Evolutionary conservation across 805 yeast genomes (phyloP), one percentile per base, ranked within the genome.

Genomic region (Blastobotrys muscicola): DNA sequence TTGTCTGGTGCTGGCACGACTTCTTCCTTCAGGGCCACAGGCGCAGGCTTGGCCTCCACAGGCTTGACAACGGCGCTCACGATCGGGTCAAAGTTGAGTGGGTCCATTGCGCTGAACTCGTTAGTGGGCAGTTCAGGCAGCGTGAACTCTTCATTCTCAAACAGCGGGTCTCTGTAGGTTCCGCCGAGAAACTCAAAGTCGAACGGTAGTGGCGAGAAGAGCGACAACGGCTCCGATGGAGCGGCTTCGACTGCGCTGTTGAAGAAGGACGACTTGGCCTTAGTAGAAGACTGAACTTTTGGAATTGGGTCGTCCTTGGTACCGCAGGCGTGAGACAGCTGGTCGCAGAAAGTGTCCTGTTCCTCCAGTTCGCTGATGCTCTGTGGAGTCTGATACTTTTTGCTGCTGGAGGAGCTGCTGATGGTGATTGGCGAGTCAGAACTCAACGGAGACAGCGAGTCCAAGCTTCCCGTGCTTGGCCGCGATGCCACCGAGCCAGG

Each of bases 271-370:
- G 26, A 20, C 32, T 37, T 36, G 30, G 45, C 12, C 11, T 16
- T 32, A 10, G 43, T 34, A 5, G 46, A 20, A 4, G 46, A 10
- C n/a, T 37, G 48, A 8, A 50, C 56, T 53, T 65, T 61, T 2
- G 95, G 94, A 3, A 80, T 59, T 3, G 92, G 95, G 50, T 74
- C 64, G 11, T 71, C 71, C 53, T 70, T 78, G 5, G 80, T 79
- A 12, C 96, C 97, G 63, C 97, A 89, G 1, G 87, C 97, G 59
- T 78, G 72, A 48, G 76, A 74, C 57, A 90, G 70, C 53, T 79
- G 76, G 20, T 74, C 74, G 58, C 97, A 90, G 59, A 90, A 90
- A 26, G 75, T 76, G 46, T 75, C 73, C 43, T 80, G 78, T 51
- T 80, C 78, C 57, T 84, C 90, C 55, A 79, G 82, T 58, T 39